Evolutionary conservation across 208 protist species (phyloP), one percentile per base, ranked within the genome.

Genomic region (Crithidia fasciculata): DNA sequence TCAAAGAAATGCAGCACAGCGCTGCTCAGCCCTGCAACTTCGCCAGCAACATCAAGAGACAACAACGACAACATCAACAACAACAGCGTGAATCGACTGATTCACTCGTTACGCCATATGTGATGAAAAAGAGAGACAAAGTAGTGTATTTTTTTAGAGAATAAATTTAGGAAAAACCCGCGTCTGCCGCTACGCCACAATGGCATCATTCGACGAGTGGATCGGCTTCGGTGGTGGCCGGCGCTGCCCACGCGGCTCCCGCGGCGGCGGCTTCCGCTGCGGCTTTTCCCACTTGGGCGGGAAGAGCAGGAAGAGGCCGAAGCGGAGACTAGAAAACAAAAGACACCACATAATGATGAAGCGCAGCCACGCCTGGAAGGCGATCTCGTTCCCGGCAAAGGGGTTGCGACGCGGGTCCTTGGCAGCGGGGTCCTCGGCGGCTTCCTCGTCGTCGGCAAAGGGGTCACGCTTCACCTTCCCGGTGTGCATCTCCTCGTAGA

Each of bases 401-500:
- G 91, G 87, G 69, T 91, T 94, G 10, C 87, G 86, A n/a, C 87
- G 84, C 8, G 91, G 82, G 69, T 94, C 88, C 74, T 86, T 85
- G 43, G 70, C 76, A 0, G 66, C 66, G 41, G 50, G 56, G 8
- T 80, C 75, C 40, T 75, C 79, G 9, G 28, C 28, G 28, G 85
- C 64, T 41, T 91, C 87, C 12, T 95, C 90, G 67, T 95, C 89
- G 59, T 95, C 90, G 8, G 66, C 93, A 59, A 95, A 95, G 7
- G 89, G 88, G 44, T 92, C 79, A 60, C 84, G 84, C 78, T 87
- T 87, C 16, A 93, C 87, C 57, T 88, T 85, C 16, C 93, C 93
- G 10, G 90, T 97, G 88, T 97, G 90, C 87, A 97, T 95, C 72
- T 97, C 89, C 62, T 86, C 88, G 76, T 95, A 97, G 74, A 95